These are phyloP conservation scores for Serpula lacrymans DNA, from an alignment of 768 basidiomycete genomes.

Conservation along the genomic window DNA sequence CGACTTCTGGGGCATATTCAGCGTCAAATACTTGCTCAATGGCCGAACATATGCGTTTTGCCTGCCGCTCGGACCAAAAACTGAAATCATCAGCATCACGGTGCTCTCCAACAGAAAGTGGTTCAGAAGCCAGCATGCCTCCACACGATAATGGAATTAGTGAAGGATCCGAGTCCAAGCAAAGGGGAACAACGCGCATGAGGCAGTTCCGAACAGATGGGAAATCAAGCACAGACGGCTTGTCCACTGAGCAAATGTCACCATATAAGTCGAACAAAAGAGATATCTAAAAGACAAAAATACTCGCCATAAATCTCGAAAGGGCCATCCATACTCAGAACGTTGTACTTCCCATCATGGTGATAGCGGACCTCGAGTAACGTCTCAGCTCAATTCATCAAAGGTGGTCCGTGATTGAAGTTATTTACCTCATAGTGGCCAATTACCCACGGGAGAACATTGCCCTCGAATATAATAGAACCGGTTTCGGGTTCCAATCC, in stretches of 20 bases:
- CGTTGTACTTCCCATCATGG: conserved; percentile 96
- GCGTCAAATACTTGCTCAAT: conserved; percentile 83
- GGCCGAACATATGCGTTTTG: conserved; percentile 78
- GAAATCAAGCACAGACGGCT: conserved; percentile 62
- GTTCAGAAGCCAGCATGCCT: conserved; percentile 22
- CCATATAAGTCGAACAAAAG: neutral
- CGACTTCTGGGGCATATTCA: conserved; percentile 85
- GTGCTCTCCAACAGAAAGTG: conserved; percentile 27
- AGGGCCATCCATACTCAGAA: conserved; percentile 81
- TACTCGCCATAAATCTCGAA: conserved; percentile 84
- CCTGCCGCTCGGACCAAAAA: conserved; percentile 90
- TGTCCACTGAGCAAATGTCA: conserved; percentile 51
- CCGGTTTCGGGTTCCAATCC: conserved; percentile 53
- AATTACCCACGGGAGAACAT: conserved; percentile 80
- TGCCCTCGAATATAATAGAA: conserved; percentile 68
- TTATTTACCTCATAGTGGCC: conserved; percentile 79
- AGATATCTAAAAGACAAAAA: neutral
- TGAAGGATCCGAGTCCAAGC: conserved; percentile 82
- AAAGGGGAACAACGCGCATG: conserved; percentile 76
- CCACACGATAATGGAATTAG: conserved; percentile 73
- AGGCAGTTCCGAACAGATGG: conserved; percentile 61
- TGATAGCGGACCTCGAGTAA: conserved; percentile 74
- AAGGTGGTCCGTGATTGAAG: neutral
- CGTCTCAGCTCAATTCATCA: conserved; percentile 1
- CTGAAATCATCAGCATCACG: conserved; percentile 90